Evolutionary conservation across 2,329 filamentous ascomycete species (phyloP).

Genomic region (Grosmannia clavigera): DNA sequence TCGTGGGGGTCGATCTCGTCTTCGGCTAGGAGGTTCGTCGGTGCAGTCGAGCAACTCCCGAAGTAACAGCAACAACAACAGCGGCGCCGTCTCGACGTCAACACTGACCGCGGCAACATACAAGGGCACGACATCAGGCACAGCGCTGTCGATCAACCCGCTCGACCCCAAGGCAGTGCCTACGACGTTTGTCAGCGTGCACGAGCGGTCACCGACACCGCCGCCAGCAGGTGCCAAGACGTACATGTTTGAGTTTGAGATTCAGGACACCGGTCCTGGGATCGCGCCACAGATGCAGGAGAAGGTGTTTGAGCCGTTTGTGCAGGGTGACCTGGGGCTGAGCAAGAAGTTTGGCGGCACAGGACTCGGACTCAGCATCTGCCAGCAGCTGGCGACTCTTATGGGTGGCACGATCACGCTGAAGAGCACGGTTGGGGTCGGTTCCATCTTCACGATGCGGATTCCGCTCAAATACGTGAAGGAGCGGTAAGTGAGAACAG

Average conservation of each 20-base stretch:
- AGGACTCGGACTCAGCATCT: conserved; percentile 78
- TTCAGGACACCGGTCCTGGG: conserved; percentile 77
- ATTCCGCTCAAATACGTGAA: conserved; percentile 70
- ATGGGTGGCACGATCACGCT: conserved; percentile 72
- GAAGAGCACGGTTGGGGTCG: conserved; percentile 57
- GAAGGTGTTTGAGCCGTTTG: conserved; percentile 85
- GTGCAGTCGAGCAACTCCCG: conserved; percentile 39
- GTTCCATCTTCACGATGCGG: conserved; percentile 70
- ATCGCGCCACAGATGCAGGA: conserved; percentile 67
- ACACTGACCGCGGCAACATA: conserved; percentile 7
- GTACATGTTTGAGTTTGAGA: conserved; percentile 76
- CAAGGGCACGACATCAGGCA: conserved; percentile 27
- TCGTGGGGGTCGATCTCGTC: conserved; percentile 27
- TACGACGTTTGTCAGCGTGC: conserved; percentile 31
- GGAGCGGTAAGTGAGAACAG: conserved; percentile 39
- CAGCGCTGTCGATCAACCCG: conserved; percentile 50
- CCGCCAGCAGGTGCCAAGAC: conserved; percentile 50
- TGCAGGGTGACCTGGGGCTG: conserved; percentile 79
- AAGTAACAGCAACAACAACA: conserved; percentile 9
- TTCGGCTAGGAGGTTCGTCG: conserved; percentile 35
- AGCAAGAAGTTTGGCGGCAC: conserved; percentile 88
- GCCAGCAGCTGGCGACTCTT: conserved; percentile 68
- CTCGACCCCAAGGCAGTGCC: conserved; percentile 38
- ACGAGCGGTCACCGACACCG: conserved; percentile 46
- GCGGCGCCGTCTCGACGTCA: conserved; percentile 12